phyloP scores from a whole-genome alignment of 2,329 filamentous ascomycete genomes.

The Xylaria sp. region DNA sequence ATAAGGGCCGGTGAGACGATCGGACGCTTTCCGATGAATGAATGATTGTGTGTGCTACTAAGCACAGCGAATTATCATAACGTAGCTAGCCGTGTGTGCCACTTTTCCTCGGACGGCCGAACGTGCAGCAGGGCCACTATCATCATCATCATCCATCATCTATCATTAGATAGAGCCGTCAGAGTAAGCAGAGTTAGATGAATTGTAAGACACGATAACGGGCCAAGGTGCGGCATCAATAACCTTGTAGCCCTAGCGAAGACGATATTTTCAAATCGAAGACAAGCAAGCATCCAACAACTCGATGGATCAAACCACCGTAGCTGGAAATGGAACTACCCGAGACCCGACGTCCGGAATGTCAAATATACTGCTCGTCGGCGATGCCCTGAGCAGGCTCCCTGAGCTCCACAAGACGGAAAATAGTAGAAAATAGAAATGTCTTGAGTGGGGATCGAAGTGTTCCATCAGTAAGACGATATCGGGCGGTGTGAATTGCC shows the following conservation, averaged over 20 bases:
- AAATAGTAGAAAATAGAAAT: slow-evolving; percentile 30
- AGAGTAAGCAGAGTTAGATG: slow-evolving; percentile 31
- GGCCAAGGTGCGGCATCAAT: slow-evolving; percentile 1
- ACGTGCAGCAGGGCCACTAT: neutral
- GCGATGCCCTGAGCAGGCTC: slow-evolving; percentile 10
- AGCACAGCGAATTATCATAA: slow-evolving; percentile 16
- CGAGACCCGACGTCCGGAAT: slow-evolving; percentile 18
- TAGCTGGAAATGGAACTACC: slow-evolving; percentile 27
- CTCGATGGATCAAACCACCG: slow-evolving; percentile 7
- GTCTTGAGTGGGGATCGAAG: slow-evolving; percentile 19
- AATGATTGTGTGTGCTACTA: slow-evolving; percentile 20
- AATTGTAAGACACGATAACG: slow-evolving; percentile 28
- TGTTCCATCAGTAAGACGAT: slow-evolving; percentile 31
- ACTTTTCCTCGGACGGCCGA: slow-evolving; percentile 4
- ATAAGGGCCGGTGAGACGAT: slow-evolving; percentile 23
- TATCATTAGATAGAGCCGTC: neutral
- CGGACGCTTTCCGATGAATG: slow-evolving; percentile 15
- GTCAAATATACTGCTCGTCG: slow-evolving; percentile 25
- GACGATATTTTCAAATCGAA: slow-evolving; percentile 8
- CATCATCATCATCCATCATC: slow-evolving; percentile 11
- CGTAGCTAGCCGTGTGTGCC: neutral
- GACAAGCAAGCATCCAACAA: neutral
- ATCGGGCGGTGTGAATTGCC: slow-evolving; percentile 34
- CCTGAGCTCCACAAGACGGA: slow-evolving; percentile 19
- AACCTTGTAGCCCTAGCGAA: slow-evolving; percentile 14